Evolutionary conservation across 2,329 filamentous ascomycete genomes (phyloP).

Genomic region (Fusarium palustre): DNA sequence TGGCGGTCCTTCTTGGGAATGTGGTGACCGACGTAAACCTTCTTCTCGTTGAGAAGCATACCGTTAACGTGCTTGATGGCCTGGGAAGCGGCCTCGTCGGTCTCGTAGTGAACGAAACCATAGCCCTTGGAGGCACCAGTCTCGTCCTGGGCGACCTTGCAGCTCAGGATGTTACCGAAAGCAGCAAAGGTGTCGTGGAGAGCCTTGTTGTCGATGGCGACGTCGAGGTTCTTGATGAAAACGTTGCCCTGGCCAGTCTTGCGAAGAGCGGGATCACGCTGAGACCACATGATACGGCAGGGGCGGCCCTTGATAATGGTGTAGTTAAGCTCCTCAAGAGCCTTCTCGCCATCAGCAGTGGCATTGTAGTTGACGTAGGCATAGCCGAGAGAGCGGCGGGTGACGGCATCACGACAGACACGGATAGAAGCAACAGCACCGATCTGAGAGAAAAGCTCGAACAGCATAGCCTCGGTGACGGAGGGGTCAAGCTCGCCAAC

Average conservation of each 20-base stretch:
- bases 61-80: slow-evolving; percentile 99
- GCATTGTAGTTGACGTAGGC: slow-evolving; percentile 99
- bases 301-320: slow-evolving; percentile 98
- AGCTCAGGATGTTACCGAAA: slow-evolving; percentile 98
- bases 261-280: slow-evolving; percentile 97
- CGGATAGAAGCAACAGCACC: slow-evolving; percentile 98
- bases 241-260: slow-evolving; percentile 99
- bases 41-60: slow-evolving; percentile 99
- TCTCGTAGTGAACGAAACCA: slow-evolving; percentile 99
- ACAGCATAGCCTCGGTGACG: slow-evolving; percentile 99
- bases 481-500: slow-evolving; percentile 98
- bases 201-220: slow-evolving; percentile 99
- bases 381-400: slow-evolving; percentile 97
- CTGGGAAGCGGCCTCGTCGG: slow-evolving; percentile 93
- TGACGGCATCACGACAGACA: slow-evolving; percentile 99
- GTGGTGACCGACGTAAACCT: slow-evolving; percentile 99
- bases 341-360: slow-evolving; percentile 94
- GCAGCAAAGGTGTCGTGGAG: slow-evolving; percentile 99
- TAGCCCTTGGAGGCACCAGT: slow-evolving; percentile 97
- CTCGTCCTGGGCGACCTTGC: slow-evolving; percentile 99
- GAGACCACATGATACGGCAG: slow-evolving; percentile 99
- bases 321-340: slow-evolving; percentile 99
- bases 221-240: slow-evolving; percentile 99
- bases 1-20: slow-evolving; percentile 99
- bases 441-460: slow-evolving; percentile 99